Evolutionary conservation across 805 yeast genomes (phyloP).

Genomic region (Lipomyces anomalus): DNA sequence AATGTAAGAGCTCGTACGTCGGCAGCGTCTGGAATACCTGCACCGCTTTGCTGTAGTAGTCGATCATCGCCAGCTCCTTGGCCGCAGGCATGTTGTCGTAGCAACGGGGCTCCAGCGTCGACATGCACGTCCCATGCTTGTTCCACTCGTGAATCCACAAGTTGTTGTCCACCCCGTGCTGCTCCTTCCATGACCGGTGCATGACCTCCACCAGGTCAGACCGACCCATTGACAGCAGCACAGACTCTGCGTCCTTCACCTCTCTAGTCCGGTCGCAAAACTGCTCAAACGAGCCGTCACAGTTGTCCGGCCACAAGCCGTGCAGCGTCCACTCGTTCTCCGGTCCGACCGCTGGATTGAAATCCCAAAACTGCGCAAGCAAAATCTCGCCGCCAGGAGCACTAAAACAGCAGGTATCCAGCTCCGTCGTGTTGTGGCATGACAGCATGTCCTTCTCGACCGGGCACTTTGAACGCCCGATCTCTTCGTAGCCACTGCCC

Average conservation of each 20-base stretch:
- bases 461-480: too few relatives aligned
- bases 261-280: conserved; percentile 63
- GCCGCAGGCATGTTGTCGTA: conserved; percentile 39
- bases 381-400: conserved; percentile 77
- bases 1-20: conserved; percentile 59
- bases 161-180: conserved; percentile 57
- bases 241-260: conserved; percentile 45
- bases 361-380: conserved; percentile 93
- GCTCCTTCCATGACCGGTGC: conserved; percentile 65
- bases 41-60: conserved; percentile 60
- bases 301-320: conserved; percentile 85
- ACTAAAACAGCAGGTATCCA: conserved; percentile 76
- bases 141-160: conserved; percentile 91
- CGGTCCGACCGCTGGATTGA: conserved; percentile 67
- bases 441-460: conserved; percentile 2
- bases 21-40: conserved; percentile 54
- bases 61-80: conserved; percentile 48
- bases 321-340: conserved; percentile 69
- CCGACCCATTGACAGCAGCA: conserved; percentile 41
- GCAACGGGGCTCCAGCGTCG: conserved; percentile 69
- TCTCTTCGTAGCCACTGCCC: too few relatives aligned
- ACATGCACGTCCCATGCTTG: conserved; percentile 90
- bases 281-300: conserved; percentile 76
- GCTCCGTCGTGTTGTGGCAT: conserved; percentile 12
- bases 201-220: conserved; percentile 51